Evolutionary conservation across 495 filamentous ascomycete genomes (phyloP), one percentile per base, ranked within the genome.

Genomic region (Penicillium egyptiacum): DNA sequence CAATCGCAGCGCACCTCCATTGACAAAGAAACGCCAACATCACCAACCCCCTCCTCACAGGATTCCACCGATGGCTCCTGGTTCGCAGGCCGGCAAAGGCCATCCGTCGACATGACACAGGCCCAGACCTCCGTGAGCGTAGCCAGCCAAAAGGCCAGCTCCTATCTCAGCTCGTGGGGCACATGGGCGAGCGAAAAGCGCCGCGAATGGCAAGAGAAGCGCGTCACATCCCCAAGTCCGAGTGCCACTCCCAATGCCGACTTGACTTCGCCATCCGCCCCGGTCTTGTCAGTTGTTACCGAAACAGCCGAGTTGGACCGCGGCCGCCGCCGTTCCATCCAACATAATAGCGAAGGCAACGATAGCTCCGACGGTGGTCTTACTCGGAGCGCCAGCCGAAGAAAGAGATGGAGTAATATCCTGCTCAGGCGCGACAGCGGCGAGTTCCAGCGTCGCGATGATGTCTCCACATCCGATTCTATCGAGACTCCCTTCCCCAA

Each of bases 111-210:
- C 59, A 64, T 86, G 12, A 72, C 75, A 10, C 83, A 86, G 60
- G 84, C 88, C 1, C 88, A 90, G 70, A 83, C 86, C 46, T 80
- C 86, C 5, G 81, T 86, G 14, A 81, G 79, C 54, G 85, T 85
- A 2, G 89, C 88, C 0, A 75, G 87, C 10, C 81, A 86, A 59
- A 87, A 86, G 59, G 93, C 93, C 10, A 83, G 90, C 17, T 88
- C 93, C 5, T 98, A 96, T 63, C 79, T 98, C 46, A 92, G 87
- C 48, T 95, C 91, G 25, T 98, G 95, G 95, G 87, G 92, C n/a
- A 75, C 84, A 2, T 98, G 94, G 94, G 93, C 93, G 6, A 86
- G 84, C 28, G 92, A 98, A 73, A 96, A 95, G 74, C 79, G 88
- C 46, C 90, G 88, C 65, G 77, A 77, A 46, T 82, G 78, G 81